These are phyloP conservation scores for Hebeloma cylindrosporum DNA, from an alignment of 768 basidiomycete species.

Conservation along the genomic window DNA sequence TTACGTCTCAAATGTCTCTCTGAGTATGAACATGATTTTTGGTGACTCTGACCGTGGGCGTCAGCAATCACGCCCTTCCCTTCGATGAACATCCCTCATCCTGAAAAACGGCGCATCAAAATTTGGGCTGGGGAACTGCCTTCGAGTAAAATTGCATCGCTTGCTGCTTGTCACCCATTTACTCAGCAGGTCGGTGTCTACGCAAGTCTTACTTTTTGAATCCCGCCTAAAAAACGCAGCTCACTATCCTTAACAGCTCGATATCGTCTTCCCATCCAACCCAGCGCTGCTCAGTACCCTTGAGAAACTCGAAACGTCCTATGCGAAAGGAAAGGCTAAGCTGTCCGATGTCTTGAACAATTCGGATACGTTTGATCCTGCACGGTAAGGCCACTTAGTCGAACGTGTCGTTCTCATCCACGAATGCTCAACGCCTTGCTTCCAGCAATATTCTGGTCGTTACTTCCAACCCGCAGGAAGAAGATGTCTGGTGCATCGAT, in stretches of 20 bases:
- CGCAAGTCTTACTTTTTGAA: background rate
- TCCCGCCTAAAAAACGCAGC: slow-evolving; percentile 2
- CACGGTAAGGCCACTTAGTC: slow-evolving; percentile 25
- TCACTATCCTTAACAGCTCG: slow-evolving; percentile 43
- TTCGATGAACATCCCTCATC: slow-evolving; percentile 21
- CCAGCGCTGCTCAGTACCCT: slow-evolving; percentile 39
- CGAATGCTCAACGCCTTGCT: background rate
- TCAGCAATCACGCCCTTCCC: background rate
- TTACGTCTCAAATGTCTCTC: too few relatives aligned
- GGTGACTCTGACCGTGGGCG: too few relatives aligned
- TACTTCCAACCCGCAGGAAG: slow-evolving; percentile 31
- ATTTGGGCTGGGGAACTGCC: slow-evolving; percentile 21
- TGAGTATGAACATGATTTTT: too few relatives aligned
- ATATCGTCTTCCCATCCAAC: slow-evolving; percentile 57
- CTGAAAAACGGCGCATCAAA: slow-evolving; percentile 24
- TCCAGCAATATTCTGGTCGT: slow-evolving; percentile 40
- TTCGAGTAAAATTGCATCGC: slow-evolving; percentile 29
- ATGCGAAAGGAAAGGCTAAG: slow-evolving; percentile 42
- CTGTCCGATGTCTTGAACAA: slow-evolving; percentile 45
- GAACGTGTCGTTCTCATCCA: background rate
- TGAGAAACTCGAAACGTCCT: slow-evolving; percentile 40
- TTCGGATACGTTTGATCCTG: slow-evolving; percentile 24
- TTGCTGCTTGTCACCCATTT: slow-evolving; percentile 49
- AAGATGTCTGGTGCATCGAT: slow-evolving; percentile 74
- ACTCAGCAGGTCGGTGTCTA: slow-evolving; percentile 46